Percentiles rank a stretch among this genome's conserved stretches.
phyloP scores from a whole-genome alignment of 352 stramenopile species.

The Phytophthora chlamydospora region DNA sequence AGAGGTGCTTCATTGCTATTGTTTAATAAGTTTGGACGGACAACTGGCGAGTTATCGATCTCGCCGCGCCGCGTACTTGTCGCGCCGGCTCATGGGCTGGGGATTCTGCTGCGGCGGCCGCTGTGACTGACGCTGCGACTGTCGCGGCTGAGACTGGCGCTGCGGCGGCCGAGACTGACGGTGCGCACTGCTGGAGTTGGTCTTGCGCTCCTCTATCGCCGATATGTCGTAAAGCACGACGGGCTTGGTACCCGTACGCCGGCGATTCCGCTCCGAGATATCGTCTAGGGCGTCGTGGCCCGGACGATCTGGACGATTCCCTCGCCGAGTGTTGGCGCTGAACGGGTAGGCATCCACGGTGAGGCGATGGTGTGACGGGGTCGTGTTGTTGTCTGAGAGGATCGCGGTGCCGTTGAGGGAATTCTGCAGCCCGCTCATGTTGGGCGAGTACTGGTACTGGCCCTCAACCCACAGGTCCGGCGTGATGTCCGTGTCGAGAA shows the following conservation, averaged over 20 bases:
- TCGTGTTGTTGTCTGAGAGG: slow-evolving; percentile 48
- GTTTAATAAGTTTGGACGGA: too few relatives aligned
- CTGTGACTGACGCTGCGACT: slow-evolving; percentile 1
- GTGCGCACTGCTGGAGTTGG: slow-evolving; percentile 28
- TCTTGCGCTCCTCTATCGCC: slow-evolving; percentile 29
- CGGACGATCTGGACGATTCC: slow-evolving; percentile 17
- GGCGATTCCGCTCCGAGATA: slow-evolving; percentile 31
- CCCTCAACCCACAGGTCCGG: slow-evolving; percentile 40
- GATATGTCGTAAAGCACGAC: slow-evolving; percentile 43
- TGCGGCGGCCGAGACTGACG: background rate
- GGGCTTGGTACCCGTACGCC: slow-evolving; percentile 31
- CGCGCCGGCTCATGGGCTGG: slow-evolving; percentile 17
- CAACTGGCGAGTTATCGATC: slow-evolving; percentile 29
- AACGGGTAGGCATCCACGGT: slow-evolving; percentile 40
- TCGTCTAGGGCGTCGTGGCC: slow-evolving; percentile 24
- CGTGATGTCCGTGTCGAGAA: slow-evolving; percentile 41
- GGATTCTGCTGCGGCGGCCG: slow-evolving; percentile 3
- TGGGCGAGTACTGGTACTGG: slow-evolving; percentile 40
- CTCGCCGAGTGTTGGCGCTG: slow-evolving; percentile 21
- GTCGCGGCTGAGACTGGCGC: slow-evolving; percentile 1
- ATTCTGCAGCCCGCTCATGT: slow-evolving; percentile 33
- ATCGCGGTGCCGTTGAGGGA: slow-evolving; percentile 44
- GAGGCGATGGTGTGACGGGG: slow-evolving; percentile 26
- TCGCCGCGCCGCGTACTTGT: slow-evolving; percentile 28
- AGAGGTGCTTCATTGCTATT: too few relatives aligned